Evolutionary conservation across 768 basidiomycete genomes (phyloP).

Genomic region (Suillus americanus): DNA sequence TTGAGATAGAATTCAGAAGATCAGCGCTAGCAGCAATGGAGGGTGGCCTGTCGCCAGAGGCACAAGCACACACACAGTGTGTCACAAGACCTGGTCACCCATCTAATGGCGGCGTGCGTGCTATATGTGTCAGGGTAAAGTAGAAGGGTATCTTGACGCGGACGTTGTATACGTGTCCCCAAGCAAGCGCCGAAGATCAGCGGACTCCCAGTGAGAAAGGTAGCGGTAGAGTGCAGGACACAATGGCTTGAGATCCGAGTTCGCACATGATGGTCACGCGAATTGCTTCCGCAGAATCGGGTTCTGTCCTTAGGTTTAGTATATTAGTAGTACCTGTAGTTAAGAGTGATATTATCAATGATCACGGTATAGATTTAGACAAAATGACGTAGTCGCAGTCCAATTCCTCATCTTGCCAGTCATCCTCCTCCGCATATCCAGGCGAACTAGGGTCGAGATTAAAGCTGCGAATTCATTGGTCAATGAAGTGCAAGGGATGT

Average conservation of each 20-base stretch:
- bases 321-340: not conserved
- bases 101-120: not conserved
- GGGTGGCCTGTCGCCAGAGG: not conserved
- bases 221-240: not conserved
- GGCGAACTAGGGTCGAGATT: slow-evolving; percentile 53
- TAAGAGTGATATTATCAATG: not conserved
- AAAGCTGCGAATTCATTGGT: slow-evolving; percentile 44
- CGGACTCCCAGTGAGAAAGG: not conserved
- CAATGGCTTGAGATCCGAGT: not conserved
- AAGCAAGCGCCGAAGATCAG: not conserved
- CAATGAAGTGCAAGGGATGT: not conserved
- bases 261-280: not conserved
- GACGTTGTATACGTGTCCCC: not conserved
- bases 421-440: slow-evolving; percentile 31
- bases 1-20: not conserved
- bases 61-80: not conserved
- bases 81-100: not conserved
- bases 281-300: not conserved
- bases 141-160: not conserved
- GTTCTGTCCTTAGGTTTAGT: not conserved
- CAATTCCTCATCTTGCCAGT: slow-evolving; percentile 24
- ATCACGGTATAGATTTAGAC: slow-evolving; percentile 27
- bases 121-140: not conserved
- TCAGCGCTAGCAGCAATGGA: not conserved
- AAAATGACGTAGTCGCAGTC: slow-evolving; percentile 40